Evolutionary conservation across 108 stramenopile species (phyloP), one percentile per base, ranked within the genome.

Genomic region (Fragilaria crotonensis): DNA sequence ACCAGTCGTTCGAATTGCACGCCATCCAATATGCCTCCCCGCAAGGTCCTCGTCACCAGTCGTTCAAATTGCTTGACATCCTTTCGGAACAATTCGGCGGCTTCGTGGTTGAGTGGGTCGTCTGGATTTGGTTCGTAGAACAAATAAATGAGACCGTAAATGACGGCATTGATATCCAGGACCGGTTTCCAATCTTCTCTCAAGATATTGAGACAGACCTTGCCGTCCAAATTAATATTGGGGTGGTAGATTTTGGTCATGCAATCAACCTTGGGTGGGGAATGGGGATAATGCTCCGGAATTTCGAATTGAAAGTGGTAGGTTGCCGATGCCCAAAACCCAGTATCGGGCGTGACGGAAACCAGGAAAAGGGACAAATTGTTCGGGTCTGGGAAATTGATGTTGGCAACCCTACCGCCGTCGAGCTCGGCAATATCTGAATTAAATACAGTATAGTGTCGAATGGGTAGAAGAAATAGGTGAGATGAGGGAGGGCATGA

Each of bases 131-230:
- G 99, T 61, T 99, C 96, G 60, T 96, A 95, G 80, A 99, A 98
- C 46, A 99, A 73, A 55, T 97, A 96, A 68, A 98, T 96, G 44
- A 99, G 67, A 31, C 99, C 98, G 73, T 98, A 98, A 77, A 99
- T 96, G 48, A 99, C 96, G 2, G 96, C 84, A 70, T 99, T 98
- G 59, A 99, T 96, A 73, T 98, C 97, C 53, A 98, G 63, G 19
- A 99, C 97, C 9, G 99, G 99, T 62, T 96, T 93, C 99, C 99
- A 99, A 84, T 99, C 99, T 73, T 98, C 97, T 27, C 97, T 76
- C 63, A 99, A 65, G 78, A 99, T 98, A 64, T 97, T 97, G 45
- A 97, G 73, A 83, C 99, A 99, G 48, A 99, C 99, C 49, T 97
- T 97, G 7, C 99, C 99, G 67, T 98, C 84, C 51, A 93, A 63